phyloP scores from a whole-genome alignment of 2,329 filamentous ascomycete genomes.

The Nakataea oryzae region DNA sequence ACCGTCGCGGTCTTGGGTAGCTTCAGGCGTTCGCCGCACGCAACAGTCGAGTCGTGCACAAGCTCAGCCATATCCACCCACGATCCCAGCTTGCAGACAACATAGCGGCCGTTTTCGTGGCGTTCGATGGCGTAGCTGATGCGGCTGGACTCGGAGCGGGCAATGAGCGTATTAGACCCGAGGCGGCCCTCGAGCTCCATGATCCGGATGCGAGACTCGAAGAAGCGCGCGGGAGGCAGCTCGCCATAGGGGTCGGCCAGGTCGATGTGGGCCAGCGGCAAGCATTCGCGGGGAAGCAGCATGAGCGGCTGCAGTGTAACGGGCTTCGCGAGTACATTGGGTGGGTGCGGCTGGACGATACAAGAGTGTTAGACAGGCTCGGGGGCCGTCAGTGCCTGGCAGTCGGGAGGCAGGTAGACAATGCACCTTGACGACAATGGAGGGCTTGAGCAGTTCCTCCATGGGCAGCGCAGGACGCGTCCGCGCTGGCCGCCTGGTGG shows the following conservation, averaged over 20 bases:
- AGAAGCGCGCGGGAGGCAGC: conserved; percentile 42
- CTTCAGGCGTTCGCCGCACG: conserved; percentile 21
- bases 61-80: conserved; percentile 55
- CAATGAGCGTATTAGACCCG: conserved; percentile 49
- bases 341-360: conserved; percentile 39
- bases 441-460: conserved; percentile 38
- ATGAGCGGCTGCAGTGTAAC: conserved; percentile 49
- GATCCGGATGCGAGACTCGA: conserved; percentile 51
- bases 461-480: conserved; percentile 23
- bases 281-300: conserved; percentile 48
- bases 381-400: conserved; percentile 7
- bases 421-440: conserved; percentile 42
- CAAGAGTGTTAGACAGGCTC: background rate
- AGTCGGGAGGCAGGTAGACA: background rate
- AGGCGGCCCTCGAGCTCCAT: conserved; percentile 54
- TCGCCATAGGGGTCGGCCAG: conserved; percentile 37
- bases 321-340: conserved; percentile 39
- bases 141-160: conserved; percentile 43
- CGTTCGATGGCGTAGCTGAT: conserved; percentile 55
- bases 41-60: conserved; percentile 35
- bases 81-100: conserved; percentile 54
- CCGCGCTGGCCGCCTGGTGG: conserved; percentile 5
- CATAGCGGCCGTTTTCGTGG: conserved; percentile 50
- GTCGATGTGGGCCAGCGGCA: conserved; percentile 53
- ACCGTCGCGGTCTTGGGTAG: background rate